Base-by-base conservation (phyloP, 768 basidiomycete species). In the Rhodotorula babjevae region DNA sequence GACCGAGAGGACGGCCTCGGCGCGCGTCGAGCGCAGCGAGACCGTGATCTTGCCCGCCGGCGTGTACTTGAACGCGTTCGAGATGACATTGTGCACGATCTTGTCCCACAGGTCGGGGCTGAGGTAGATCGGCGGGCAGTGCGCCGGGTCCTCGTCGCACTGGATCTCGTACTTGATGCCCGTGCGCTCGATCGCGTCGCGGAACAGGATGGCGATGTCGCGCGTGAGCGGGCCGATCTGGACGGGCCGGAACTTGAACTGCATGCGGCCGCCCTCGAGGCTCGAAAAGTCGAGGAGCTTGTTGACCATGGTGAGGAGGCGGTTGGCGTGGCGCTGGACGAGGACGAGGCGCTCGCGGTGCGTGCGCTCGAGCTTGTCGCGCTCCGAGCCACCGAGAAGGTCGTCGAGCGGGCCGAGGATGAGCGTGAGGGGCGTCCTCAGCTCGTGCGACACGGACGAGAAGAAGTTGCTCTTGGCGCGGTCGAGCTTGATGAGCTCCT, bases 231-330 rank as follows among this genome's bases (percentile, higher is more conserved):
- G 31, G 10, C 69, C 68, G 29, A 71, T 63, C 23, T 61, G 42
- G 8, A 74, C 68, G 3, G 72, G 72, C 9, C 67, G 59, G 68
- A 50, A 70, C n/a, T 49, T 27, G 53, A 63, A 66, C 0, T 57
- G 49, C 55, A 65, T 68, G 4, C 76, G 58, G 2, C 76, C 76
- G n/a, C 61, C 68, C 53, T 77, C 73, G 18, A 77, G 40, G 0
- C 61, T 49, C 0, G 50, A 50, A 56, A 77, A 72, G 46, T 72
- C 73, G n/a, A 74, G 62, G 1, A 77, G 76, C 74, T 67, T 74
- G 66, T 77, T 77, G 67, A 77, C 73, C 71, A 77, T 68, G 23
- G 61, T 63, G 5, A 74, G 61, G 1, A 77, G 62, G 10, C 76
- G 67, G 44, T 69, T 71, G 1, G 68, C 65, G n/a, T 74, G 65